Evolutionary conservation across 805 yeast species (phyloP).

Genomic region (Pichia eremophila): DNA sequence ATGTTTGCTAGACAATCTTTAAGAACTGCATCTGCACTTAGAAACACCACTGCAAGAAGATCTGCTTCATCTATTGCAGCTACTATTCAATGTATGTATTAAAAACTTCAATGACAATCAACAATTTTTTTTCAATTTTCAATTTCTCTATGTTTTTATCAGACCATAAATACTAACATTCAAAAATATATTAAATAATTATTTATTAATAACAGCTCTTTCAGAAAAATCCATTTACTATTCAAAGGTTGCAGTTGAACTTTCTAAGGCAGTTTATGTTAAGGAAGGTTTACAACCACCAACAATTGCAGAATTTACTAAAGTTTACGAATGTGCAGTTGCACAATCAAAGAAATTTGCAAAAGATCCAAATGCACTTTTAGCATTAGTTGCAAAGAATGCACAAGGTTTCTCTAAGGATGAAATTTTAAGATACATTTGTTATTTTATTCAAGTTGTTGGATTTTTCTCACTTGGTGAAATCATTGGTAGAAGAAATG

Average conservation of each 20-base stretch:
- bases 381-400: conserved; percentile 37
- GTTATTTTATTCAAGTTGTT: conserved; percentile 71
- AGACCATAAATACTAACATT: conserved; percentile 18
- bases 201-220: conserved; percentile 17
- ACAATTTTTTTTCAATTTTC: too few relatives aligned
- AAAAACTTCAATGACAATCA: too few relatives aligned
- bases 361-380: conserved; percentile 52
- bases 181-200: not conserved
- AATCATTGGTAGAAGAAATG: conserved; percentile 88
- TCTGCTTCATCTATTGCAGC: not conserved
- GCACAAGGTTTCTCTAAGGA: conserved; percentile 37
- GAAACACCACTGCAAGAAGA: not conserved
- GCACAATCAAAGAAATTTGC: conserved; percentile 34
- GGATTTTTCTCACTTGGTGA: conserved; percentile 95
- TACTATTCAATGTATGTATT: not conserved
- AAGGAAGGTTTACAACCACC: conserved; percentile 96
- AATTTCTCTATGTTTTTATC: too few relatives aligned
- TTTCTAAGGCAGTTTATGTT: conserved; percentile 68
- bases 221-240: conserved; percentile 67
- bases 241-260: conserved; percentile 47
- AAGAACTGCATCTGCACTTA: conserved; percentile 12
- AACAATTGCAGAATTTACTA: conserved; percentile 60
- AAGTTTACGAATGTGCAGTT: conserved; percentile 53
- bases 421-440: conserved; percentile 55
- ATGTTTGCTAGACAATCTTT: conserved; percentile 29